A percentile compares a stretch with the other conserved stretches of the same genome.
Evolutionary conservation across 441 rosid species (phyloP).

Genomic region (Brassica hybrid): DNA sequence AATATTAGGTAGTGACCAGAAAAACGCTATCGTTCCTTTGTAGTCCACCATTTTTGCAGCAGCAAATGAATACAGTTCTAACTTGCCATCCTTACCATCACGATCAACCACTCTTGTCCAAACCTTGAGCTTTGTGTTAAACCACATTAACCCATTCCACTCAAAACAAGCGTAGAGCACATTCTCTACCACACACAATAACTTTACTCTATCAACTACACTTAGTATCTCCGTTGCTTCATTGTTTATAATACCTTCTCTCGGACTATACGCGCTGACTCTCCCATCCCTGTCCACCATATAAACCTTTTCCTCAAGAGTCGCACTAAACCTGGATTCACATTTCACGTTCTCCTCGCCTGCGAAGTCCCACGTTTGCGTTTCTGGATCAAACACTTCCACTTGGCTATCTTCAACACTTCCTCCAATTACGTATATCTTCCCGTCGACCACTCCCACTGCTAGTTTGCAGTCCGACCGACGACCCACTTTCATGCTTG

Average conservation of each 20-base stretch:
- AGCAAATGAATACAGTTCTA: background rate
- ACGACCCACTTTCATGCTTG: background rate
- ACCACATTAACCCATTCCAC: conserved; percentile 59
- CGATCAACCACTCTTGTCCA: conserved; percentile 55
- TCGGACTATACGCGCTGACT: conserved; percentile 59
- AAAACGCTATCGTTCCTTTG: conserved; percentile 65
- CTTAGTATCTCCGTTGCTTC: conserved; percentile 46
- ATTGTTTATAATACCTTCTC: conserved; percentile 24
- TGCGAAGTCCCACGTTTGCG: background rate
- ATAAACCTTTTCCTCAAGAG: conserved; percentile 41
- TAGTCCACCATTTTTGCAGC: conserved; percentile 46
- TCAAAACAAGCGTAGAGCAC: conserved; percentile 63
- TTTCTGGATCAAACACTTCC: conserved; percentile 7
- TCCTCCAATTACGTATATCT: conserved; percentile 12
- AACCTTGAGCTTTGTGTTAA: conserved; percentile 45
- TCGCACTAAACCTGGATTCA: background rate
- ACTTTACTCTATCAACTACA: conserved; percentile 47
- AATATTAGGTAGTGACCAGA: background rate
- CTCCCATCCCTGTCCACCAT: conserved; percentile 55
- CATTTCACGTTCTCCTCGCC: background rate
- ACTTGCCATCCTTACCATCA: background rate
- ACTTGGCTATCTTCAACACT: background rate
- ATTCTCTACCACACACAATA: conserved; percentile 63
- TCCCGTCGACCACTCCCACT: background rate
- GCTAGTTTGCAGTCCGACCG: background rate